Base-by-base conservation (phyloP, 345 rosid species). In the Rhizophora mangle region DNA sequence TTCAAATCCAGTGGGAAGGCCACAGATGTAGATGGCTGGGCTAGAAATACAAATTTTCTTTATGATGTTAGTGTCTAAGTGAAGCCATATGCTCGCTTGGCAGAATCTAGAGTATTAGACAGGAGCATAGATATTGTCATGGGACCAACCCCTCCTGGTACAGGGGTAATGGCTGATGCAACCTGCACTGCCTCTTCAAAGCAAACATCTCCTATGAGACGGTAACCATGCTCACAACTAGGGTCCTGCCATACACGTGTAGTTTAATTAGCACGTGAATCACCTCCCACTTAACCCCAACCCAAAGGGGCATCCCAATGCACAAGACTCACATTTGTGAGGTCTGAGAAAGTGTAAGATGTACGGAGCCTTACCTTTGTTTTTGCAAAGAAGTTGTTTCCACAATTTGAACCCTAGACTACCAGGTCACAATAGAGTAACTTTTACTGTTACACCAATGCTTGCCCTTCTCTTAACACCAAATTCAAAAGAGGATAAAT, bases 81-180 rank as follows among this genome's bases (percentile, higher is more conserved):
- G 36, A 83, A 76, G 22, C 56, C 36, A 51, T 75, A 80, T 32
- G 76, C 68, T 65, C 89, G 77, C 72, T 86, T 86, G 47, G 98
- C 97, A 66, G 97, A 82, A 67, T 86, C 96, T 13, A 87, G 85
- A 8, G 96, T 88, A 70, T 89, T 92, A 58, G 87, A 85, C 27
- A 91, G 82, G 16, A 95, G 84, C 99, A 91, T 91, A 63, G 93
- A 90, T n/a, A 95, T 84, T 9, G 98, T 91, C 97, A 89, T 84
- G 19, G 96, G 97, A 56, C 96, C 94, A 4, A 91, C 93, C 78
- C 97, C 96, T 71, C 96, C 97, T 7, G 98, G 98, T 10, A 94
- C 98, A 22, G 97, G 97, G 11, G 97, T 89, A 27, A 94, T 79
- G 32, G 89, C 96, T 0, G 93, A 85, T 10, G 85, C 97, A 37